phyloP scores from a whole-genome alignment of 768 basidiomycete species.

The Boletus insuetus region DNA sequence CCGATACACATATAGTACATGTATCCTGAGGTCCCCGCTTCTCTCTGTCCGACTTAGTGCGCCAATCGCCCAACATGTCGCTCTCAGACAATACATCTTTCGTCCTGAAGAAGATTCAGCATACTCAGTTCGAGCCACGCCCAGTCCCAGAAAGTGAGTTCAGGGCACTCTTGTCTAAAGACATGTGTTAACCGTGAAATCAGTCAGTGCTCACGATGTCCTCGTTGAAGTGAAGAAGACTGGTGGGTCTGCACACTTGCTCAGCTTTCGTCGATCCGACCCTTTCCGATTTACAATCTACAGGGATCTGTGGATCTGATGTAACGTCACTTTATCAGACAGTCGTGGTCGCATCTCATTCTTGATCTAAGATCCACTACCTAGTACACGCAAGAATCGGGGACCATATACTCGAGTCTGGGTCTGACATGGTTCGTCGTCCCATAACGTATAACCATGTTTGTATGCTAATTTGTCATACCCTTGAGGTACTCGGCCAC shows the following conservation, averaged over 20 bases:
- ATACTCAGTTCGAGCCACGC: slow-evolving; percentile 68
- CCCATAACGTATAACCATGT: neutral
- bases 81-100: slow-evolving; percentile 67
- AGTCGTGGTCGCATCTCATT: slow-evolving; percentile 3
- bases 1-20: too few relatives aligned
- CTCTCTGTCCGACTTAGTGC: neutral
- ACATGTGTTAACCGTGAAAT: slow-evolving; percentile 3
- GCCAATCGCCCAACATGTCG: slow-evolving; percentile 44
- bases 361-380: slow-evolving; percentile 62
- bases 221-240: slow-evolving; percentile 92
- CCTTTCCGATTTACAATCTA: neutral
- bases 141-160: slow-evolving; percentile 69
- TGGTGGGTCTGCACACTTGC: slow-evolving; percentile 43
- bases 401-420: slow-evolving; percentile 70
- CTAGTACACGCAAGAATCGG: slow-evolving; percentile 75
- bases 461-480: neutral
- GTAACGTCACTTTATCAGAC: slow-evolving; percentile 36
- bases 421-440: slow-evolving; percentile 60
- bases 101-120: slow-evolving; percentile 64
- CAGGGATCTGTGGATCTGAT: slow-evolving; percentile 92
- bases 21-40: neutral
- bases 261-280: slow-evolving; percentile 10
- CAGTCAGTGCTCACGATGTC: slow-evolving; percentile 73
- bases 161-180: neutral
- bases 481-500: slow-evolving; percentile 82